phyloP scores from a whole-genome alignment of 1,284 basidiomycete species.

The Amylostereum chailletii region DNA sequence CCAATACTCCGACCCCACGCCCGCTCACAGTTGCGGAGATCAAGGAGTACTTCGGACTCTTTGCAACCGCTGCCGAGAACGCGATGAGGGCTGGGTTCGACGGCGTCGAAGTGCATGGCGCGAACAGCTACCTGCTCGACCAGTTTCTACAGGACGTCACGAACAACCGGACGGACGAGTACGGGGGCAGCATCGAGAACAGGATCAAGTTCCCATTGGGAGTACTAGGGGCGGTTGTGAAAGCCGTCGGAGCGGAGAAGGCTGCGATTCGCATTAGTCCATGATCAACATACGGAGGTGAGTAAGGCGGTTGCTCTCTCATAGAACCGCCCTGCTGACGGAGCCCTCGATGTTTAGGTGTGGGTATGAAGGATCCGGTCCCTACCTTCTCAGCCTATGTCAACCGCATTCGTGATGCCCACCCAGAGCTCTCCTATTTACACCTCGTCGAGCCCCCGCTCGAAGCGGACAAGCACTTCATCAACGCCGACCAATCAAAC shows the following conservation, averaged over 20 bases:
- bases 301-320: background rate
- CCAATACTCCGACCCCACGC: slow-evolving; percentile 20
- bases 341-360: slow-evolving; percentile 17
- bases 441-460: slow-evolving; percentile 36
- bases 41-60: slow-evolving; percentile 30
- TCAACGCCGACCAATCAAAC: slow-evolving; percentile 1
- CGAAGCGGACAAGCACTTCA: slow-evolving; percentile 1
- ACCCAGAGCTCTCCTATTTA: slow-evolving; percentile 47
- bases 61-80: slow-evolving; percentile 30
- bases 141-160: slow-evolving; percentile 16
- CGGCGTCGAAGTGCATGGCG: slow-evolving; percentile 31
- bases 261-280: slow-evolving; percentile 48
- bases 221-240: slow-evolving; percentile 31
- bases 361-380: slow-evolving; percentile 39
- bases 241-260: slow-evolving; percentile 27
- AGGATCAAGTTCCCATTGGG: slow-evolving; percentile 38
- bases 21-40: slow-evolving; percentile 26
- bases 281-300: slow-evolving; percentile 33
- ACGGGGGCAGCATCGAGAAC: slow-evolving; percentile 18
- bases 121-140: slow-evolving; percentile 20
- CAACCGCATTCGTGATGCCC: slow-evolving; percentile 23
- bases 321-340: background rate
- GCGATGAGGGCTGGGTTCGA: slow-evolving; percentile 40
- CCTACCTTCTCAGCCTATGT: slow-evolving; percentile 33
- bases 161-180: slow-evolving; percentile 39